A percentile compares a stretch with the other conserved stretches of the same genome.
Evolutionary conservation across 2,329 filamentous ascomycete species (phyloP).

Genomic region (Aspergillus sp.): DNA sequence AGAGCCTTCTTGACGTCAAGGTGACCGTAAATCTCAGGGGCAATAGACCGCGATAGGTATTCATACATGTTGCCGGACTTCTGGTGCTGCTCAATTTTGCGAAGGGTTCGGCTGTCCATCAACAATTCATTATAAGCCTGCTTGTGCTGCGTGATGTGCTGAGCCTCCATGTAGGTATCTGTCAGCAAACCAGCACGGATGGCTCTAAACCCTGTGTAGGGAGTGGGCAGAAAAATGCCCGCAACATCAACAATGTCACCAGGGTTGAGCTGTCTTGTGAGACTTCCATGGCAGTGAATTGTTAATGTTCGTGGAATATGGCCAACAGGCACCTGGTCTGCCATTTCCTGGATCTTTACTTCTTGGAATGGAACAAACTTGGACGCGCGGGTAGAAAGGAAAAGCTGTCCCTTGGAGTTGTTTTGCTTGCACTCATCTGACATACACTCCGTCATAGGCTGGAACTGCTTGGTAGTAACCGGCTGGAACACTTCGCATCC

Average conservation of each 20-base stretch:
- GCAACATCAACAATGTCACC: slow-evolving; percentile 92
- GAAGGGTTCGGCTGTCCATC: slow-evolving; percentile 72
- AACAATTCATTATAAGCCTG: slow-evolving; percentile 93
- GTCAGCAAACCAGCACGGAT: slow-evolving; percentile 95
- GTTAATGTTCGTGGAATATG: slow-evolving; percentile 93
- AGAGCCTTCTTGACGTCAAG: slow-evolving; percentile 97
- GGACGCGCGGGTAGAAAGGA: slow-evolving; percentile 89
- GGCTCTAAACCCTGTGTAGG: slow-evolving; percentile 98
- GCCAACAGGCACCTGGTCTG: slow-evolving; percentile 97
- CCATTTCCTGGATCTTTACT: slow-evolving; percentile 97
- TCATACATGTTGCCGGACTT: slow-evolving; percentile 91
- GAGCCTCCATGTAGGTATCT: slow-evolving; percentile 93
- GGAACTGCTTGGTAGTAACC: slow-evolving; percentile 83
- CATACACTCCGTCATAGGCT: slow-evolving; percentile 78
- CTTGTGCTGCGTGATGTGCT: slow-evolving; percentile 92
- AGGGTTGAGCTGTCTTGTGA: slow-evolving; percentile 83
- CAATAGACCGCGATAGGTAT: slow-evolving; percentile 90
- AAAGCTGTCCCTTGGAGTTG: slow-evolving; percentile 87
- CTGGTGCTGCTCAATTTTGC: slow-evolving; percentile 79
- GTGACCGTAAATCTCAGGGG: slow-evolving; percentile 94
- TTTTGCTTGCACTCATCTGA: slow-evolving; percentile 87
- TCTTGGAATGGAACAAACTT: slow-evolving; percentile 98
- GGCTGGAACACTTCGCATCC: slow-evolving; percentile 98
- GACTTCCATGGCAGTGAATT: slow-evolving; percentile 78
- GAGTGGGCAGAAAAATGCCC: slow-evolving; percentile 93